Conservation (phyloP, 2,329 filamentous ascomycete species). For the Fusarium compactum region DNA sequence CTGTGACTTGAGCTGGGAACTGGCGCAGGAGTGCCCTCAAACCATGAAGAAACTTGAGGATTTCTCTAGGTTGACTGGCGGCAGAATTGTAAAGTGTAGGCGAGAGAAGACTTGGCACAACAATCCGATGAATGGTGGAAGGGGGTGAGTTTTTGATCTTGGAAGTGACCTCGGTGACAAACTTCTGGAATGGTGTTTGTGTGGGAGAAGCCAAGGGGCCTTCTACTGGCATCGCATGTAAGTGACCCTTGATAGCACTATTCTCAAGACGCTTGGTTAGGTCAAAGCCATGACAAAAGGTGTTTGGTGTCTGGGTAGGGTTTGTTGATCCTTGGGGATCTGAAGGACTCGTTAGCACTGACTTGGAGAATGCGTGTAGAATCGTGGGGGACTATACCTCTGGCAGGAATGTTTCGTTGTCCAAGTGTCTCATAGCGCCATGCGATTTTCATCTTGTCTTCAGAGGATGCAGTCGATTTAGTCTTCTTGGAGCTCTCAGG, state of each 20-base stretch:
- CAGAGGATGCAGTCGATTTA: constrained; percentile 56
- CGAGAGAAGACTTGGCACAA: constrained; percentile 87
- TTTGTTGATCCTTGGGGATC: constrained; percentile 36
- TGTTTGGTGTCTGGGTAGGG: constrained; percentile 39
- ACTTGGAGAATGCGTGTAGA: neutral
- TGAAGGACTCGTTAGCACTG: constrained; percentile 14
- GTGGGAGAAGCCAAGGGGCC: constrained; percentile 34
- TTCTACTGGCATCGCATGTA: constrained; percentile 63
- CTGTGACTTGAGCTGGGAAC: constrained; percentile 73
- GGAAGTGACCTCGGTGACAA: constrained; percentile 70
- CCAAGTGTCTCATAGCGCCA: constrained; percentile 94
- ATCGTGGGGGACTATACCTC: constrained; percentile 65
- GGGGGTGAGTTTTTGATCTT: constrained; percentile 69
- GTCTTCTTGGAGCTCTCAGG: constrained; percentile 54
- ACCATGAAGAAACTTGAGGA: constrained; percentile 84
- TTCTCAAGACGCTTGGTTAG: constrained; percentile 72
- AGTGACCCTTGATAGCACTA: constrained; percentile 61
- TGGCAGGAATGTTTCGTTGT: constrained; percentile 70
- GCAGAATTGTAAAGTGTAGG: constrained; percentile 84
- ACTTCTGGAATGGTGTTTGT: constrained; percentile 64
- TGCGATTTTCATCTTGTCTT: constrained; percentile 97
- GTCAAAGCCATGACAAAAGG: constrained; percentile 81
- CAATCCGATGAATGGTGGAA: constrained; percentile 78
- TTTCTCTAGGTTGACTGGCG: constrained; percentile 75
- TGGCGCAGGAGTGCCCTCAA: constrained; percentile 80